These are phyloP conservation scores for Anisodus tanguticus DNA, from an alignment of 257 asterid genomes.

Conservation along the genomic window DNA sequence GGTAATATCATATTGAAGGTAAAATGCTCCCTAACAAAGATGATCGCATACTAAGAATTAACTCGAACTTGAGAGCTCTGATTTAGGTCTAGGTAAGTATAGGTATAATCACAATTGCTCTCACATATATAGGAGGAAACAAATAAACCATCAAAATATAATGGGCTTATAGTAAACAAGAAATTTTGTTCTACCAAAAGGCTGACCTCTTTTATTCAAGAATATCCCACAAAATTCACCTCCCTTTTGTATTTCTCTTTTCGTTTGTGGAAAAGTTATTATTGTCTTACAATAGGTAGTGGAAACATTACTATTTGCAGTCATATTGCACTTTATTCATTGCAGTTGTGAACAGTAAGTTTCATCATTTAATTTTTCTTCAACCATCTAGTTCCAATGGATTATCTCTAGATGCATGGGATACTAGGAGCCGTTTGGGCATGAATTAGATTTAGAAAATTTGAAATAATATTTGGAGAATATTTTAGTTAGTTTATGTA, in stretches of 20 bases:
- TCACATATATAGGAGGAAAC: not conserved
- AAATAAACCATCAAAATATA: not conserved
- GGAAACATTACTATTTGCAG: slow-evolving; percentile 17
- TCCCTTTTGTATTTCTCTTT: not conserved
- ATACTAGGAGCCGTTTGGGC: too few relatives aligned
- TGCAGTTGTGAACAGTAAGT: slow-evolving; percentile 10
- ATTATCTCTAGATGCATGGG: not conserved
- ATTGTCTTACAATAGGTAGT: slow-evolving; percentile 24
- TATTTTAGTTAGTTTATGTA: too few relatives aligned
- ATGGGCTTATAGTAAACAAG: not conserved
- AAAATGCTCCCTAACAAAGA: not conserved
- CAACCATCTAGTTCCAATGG: not conserved
- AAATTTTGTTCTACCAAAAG: slow-evolving; percentile 11
- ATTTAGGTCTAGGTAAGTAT: not conserved
- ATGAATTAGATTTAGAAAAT: not conserved
- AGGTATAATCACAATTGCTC: not conserved
- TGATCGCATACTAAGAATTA: not conserved
- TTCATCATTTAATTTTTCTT: not conserved
- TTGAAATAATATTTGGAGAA: too few relatives aligned
- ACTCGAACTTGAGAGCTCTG: not conserved
- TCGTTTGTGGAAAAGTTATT: not conserved
- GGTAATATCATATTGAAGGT: too few relatives aligned
- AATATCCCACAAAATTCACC: not conserved
- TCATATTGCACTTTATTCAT: slow-evolving; percentile 19
- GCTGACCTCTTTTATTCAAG: slow-evolving; percentile 7